Evolutionary conservation across 192 early-diverging fungal species (phyloP).

Genomic region (Dissophora ornata): DNA sequence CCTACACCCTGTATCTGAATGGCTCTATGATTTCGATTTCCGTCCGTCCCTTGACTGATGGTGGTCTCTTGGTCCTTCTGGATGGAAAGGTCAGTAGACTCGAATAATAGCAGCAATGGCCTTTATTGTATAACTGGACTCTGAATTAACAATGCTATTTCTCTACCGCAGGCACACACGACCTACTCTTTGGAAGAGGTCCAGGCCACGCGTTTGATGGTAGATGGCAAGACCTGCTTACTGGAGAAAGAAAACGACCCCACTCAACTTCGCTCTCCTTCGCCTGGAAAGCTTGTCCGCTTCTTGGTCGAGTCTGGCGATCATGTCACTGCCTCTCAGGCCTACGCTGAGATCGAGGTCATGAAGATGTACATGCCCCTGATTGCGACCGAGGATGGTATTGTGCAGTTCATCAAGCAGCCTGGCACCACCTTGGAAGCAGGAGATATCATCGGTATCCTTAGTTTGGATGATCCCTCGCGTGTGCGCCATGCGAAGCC

Average conservation of each 20-base stretch:
- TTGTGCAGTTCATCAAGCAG: conserved; percentile 90
- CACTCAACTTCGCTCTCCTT: conserved; percentile 94
- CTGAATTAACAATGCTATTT: too few species aligned
- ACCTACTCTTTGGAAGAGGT: conserved; percentile 93
- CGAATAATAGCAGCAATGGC: not conserved
- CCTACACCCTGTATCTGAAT: conserved; percentile 84
- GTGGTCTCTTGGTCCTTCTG: conserved; percentile 89
- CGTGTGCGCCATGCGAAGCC: conserved; percentile 89
- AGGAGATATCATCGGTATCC: conserved; percentile 93
- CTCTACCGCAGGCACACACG: conserved; percentile 73
- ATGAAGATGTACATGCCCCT: conserved; percentile 99
- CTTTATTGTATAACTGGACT: not conserved
- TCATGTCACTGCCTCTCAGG: conserved; percentile 89
- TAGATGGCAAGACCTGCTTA: conserved; percentile 92
- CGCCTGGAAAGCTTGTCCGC: conserved; percentile 96
- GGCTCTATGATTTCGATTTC: conserved; percentile 85
- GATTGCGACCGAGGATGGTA: conserved; percentile 88
- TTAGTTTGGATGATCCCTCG: conserved; percentile 94
- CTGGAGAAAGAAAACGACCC: conserved; percentile 98
- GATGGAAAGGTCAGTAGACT: conserved; percentile 76
- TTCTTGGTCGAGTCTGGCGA: conserved; percentile 93
- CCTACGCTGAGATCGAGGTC: conserved; percentile 98
- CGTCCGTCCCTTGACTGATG: conserved; percentile 90
- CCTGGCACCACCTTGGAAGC: conserved; percentile 83
- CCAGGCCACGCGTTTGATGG: conserved; percentile 85